Evolutionary conservation across 768 basidiomycete genomes (phyloP), one percentile per base, ranked within the genome.

Genomic region (Boletus insuetus): DNA sequence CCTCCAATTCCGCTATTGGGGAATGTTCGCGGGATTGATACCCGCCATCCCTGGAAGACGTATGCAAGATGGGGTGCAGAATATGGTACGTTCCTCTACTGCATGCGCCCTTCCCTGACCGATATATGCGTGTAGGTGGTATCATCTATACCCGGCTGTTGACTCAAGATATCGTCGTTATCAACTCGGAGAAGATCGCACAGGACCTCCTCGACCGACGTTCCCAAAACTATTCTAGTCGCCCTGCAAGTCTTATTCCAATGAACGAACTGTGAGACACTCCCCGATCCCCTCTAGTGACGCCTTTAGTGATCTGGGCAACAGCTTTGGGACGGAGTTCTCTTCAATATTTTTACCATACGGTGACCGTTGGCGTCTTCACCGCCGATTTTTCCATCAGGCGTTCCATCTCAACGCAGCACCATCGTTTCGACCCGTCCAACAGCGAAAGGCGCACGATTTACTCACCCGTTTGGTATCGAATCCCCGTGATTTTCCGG

Each of bases 381-480:
- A 67, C 53, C 60, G 75, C 24, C 60, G 69, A 31, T 42, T 75
- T 13, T 71, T 70, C 46, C 75, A 77, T 24, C 74, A 76, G 45
- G 64, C 65, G 10, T 74, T 77, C 58, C 63, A 62, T 16, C 58
- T 62, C 10, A 67, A 64, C 31, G 67, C 69, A 3, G 60, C 62
- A 3, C 26, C 54, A 8, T 57, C 62, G 29, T 77, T 70, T 52
- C 61, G 59, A 38, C 71, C 74, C 5, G 57, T 69, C 17, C 77
- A 77, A 47, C 54, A 64, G 29, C 60, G 64, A 38, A 75, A 72
- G 51, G 59, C 68, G 3, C 66, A 68, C 45, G 64, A 66, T 6
- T 51, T 76, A 26, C 60, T 77, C 9, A 55, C 51, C 19, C 58
- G 59, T 19, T 45, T 78, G 22, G 31, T 66, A 13, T 47, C 35